These are phyloP conservation scores for Epichloe festucae DNA, from an alignment of 2,329 filamentous ascomycete genomes.

Conservation along the genomic window DNA sequence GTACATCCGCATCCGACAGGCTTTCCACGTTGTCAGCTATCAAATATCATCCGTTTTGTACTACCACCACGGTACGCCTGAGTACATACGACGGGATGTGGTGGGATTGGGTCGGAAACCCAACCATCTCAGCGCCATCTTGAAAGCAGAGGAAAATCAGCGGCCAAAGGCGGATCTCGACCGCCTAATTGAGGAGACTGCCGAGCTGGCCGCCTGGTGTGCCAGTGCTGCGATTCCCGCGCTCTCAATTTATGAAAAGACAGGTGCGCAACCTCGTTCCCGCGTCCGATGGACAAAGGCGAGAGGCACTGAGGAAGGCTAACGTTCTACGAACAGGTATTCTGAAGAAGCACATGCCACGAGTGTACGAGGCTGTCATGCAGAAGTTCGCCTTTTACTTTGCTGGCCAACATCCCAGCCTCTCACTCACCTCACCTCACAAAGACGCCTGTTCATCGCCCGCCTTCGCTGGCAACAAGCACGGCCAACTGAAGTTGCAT, in stretches of 20 bases:
- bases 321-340: constrained; percentile 45
- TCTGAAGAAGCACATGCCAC: constrained; percentile 79
- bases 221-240: constrained; percentile 77
- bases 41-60: constrained; percentile 71
- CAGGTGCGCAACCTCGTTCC: constrained; percentile 42
- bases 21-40: constrained; percentile 66
- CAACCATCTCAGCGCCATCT: constrained; percentile 74
- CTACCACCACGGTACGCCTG: constrained; percentile 91
- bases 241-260: constrained; percentile 85
- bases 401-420: constrained; percentile 56
- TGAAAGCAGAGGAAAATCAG: constrained; percentile 60
- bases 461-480: constrained; percentile 15
- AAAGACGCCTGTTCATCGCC: constrained; percentile 23
- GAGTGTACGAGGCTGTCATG: constrained; percentile 66
- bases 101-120: constrained; percentile 61
- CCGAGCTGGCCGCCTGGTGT: constrained; percentile 88
- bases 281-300: neutral
- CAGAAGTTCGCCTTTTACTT: constrained; percentile 81
- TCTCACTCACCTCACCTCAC: constrained; percentile 43
- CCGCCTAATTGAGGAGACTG: constrained; percentile 74
- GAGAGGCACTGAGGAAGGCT: neutral
- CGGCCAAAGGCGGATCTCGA: constrained; percentile 64
- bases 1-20: constrained; percentile 70
- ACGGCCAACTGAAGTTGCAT: constrained; percentile 45
- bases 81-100: constrained; percentile 82